Base-by-base conservation (phyloP, 257 asterid species). In the Plantago ovata region DNA sequence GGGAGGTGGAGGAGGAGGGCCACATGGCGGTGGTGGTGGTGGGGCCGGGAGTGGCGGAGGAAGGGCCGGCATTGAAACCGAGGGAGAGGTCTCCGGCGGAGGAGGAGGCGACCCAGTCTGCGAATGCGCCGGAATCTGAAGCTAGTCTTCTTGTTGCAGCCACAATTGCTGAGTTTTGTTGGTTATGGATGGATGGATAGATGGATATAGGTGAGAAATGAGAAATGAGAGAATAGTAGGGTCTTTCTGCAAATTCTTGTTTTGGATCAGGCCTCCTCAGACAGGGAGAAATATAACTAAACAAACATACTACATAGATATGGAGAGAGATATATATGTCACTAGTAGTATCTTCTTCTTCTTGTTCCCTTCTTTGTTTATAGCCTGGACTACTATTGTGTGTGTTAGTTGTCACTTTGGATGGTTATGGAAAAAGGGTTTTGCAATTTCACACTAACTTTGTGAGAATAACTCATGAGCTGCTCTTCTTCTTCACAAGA, bases 41-140 rank as follows among this genome's bases (percentile, higher is more conserved):
- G 0, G 60, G 70, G 6, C 67, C 60, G 0, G 56, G 15, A 1
- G 71, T 62, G 45, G 82, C 45, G 69, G 67, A 18, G 64, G 67
- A 18, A 62, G 84, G 79, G 19, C 74, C 84, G 22, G 86, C 95
- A 79, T 85, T 85, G 77, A 85, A 85, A 12, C 95, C 89, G 14
- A 85, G 32, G 2, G 95, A 85, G 24, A 85, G 81, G 64, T 83
- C 95, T 8, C 95, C 80, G 56, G 83, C 58, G 70, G 85, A 75
- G 0, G 88, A 75, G 22, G 84, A 71, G 38, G 82, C 80, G 47
- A 83, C 86, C 95, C 92, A 85, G 62, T 82, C 91, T 36, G 82
- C 81, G 12, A 85, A 84, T 49, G 85, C 81, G 77, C 83, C 84
- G 49, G 87, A 72, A 56, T 75, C 85, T 6, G 85, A 81, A 55